A percentile compares a stretch with the other conserved stretches of the same genome.
phyloP scores from a whole-genome alignment of 306 rosid genomes.

The Trifolium repens region DNA sequence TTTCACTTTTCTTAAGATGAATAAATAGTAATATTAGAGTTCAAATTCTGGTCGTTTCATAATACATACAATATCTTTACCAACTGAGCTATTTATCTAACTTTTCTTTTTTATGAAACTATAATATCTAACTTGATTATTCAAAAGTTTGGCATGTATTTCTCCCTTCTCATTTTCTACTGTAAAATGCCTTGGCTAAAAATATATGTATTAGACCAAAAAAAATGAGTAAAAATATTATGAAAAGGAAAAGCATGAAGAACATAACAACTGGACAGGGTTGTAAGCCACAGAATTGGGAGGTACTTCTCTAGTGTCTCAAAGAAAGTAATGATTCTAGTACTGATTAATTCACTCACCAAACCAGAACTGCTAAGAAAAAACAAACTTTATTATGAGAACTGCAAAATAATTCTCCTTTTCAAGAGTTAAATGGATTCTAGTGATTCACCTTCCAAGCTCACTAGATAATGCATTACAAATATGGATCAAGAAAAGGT shows the following conservation, averaged over 20 bases:
- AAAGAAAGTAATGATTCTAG: neutral
- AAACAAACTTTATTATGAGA: constrained; percentile 19
- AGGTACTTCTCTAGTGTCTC: neutral
- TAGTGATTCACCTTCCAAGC: neutral
- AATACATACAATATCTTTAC: too few species aligned
- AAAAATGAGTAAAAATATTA: too few species aligned
- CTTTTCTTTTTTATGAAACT: too few species aligned
- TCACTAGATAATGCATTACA: neutral
- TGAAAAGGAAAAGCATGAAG: neutral
- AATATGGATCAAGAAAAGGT: neutral
- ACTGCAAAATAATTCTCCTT: neutral
- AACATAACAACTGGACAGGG: constrained; percentile 4
- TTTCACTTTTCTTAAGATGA: too few species aligned
- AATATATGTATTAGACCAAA: too few species aligned
- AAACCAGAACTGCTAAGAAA: neutral
- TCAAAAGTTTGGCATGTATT: too few species aligned
- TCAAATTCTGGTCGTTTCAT: too few species aligned
- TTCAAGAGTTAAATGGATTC: neutral
- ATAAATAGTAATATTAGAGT: too few species aligned
- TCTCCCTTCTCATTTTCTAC: too few species aligned
- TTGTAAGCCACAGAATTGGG: constrained; percentile 41
- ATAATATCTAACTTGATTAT: too few species aligned
- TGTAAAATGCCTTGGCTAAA: too few species aligned
- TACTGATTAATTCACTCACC: neutral
- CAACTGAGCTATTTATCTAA: too few species aligned